Evolutionary conservation across 2,329 filamentous ascomycete species (phyloP), one percentile per base, ranked within the genome.

Genomic region (Rhynchosporium graminicola): DNA sequence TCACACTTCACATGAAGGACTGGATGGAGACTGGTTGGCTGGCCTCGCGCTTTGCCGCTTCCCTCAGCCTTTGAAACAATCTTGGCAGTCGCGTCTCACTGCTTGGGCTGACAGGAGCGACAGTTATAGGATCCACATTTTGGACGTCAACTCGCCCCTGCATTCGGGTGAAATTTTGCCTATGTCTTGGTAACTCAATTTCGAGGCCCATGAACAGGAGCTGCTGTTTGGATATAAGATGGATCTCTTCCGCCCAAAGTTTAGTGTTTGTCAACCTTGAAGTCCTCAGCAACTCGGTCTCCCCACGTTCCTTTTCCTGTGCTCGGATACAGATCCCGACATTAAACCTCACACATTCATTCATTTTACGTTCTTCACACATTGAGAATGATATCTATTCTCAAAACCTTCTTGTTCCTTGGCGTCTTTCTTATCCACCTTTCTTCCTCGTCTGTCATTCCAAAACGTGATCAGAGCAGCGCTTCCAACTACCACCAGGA

Each of bases 331-430:
- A 57, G 54, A 33, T 20, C 31, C 38, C 29, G 13, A 10, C 40
- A 54, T 33, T 15, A 40, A 57, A 31, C 54, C 7, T 55, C 29
- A 33, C 50, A 51, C 55, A 61, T 33, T 36, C 57, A 43, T 63
- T 55, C 45, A 36, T 57, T 62, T 26, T 26, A 38, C 47, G 13
- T 52, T 47, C 47, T 48, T 52, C n/a, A 31, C 26, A 51, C 46
- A 59, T 59, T 48, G 47, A 54, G 58, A 29, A 65, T 63, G 60
- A 51, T 58, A 58, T 61, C 63, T 29, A 48, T 63, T 56, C 38
- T 62, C 36, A 63, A 61, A 38, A 57, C 43, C 13, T n/a, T 61
- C 50, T 45, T 63, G 33, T 42, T 56, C 42, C 28, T 62, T 43
- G 50, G 36, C 36, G 29, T 59, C n/a, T 26, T 63, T 26, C 28